A percentile compares a stretch with the other conserved stretches of the same genome.
phyloP scores from a whole-genome alignment of 148 eudicot genomes.

The Chenopodium quinoa region DNA sequence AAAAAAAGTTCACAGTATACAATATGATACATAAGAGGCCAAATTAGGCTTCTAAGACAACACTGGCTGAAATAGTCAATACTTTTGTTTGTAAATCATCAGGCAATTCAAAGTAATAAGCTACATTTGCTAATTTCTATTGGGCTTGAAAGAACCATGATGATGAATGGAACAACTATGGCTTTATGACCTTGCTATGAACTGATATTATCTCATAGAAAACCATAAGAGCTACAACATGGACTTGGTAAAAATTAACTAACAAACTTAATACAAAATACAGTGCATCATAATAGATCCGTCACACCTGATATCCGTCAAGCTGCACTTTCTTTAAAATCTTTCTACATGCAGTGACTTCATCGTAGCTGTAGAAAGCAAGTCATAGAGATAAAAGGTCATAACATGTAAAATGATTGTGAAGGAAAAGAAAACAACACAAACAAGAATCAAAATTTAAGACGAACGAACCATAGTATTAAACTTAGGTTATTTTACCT shows the following conservation, averaged over 20 bases:
- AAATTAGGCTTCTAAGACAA: neutral
- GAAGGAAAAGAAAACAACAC: neutral
- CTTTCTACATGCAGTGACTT: conserved; percentile 56
- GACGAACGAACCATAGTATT: conserved; percentile 2
- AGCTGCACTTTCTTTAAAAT: conserved; percentile 69
- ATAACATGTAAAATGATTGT: conserved; percentile 11
- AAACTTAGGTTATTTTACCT: conserved; percentile 40
- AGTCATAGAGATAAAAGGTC: conserved; percentile 19
- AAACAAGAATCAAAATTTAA: neutral
- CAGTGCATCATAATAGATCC: neutral
- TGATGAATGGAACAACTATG: neutral
- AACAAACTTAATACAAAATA: neutral
- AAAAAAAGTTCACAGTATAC: neutral
- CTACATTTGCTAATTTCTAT: neutral
- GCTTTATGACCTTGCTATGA: neutral
- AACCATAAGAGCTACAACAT: neutral
- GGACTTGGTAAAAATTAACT: neutral
- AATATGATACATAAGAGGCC: neutral
- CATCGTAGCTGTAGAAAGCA: conserved; percentile 46
- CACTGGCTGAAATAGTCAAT: neutral
- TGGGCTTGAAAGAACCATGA: neutral
- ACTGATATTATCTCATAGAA: too few species aligned
- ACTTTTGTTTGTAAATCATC: neutral
- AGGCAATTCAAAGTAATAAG: neutral
- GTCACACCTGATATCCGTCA: conserved; percentile 79